Evolutionary conservation across 306 rosid species (phyloP).

Genomic region (Quercus aquifolioides): DNA sequence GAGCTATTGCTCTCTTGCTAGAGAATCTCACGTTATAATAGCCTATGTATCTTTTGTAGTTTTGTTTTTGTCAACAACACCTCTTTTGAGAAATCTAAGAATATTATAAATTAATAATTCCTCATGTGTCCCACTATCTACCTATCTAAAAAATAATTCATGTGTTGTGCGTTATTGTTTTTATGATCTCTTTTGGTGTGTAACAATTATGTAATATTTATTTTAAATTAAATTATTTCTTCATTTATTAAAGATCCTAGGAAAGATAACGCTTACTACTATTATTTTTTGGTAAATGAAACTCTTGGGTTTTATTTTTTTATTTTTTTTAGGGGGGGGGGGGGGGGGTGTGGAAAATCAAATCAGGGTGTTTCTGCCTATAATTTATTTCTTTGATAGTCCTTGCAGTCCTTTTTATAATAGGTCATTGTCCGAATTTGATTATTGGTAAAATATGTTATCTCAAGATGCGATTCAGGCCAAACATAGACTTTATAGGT

Average conservation of each 20-base stretch:
- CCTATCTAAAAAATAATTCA: no score
- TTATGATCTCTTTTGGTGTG: background rate
- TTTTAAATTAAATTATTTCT: background rate
- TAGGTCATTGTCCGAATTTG: background rate
- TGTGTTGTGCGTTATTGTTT: background rate
- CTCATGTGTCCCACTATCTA: background rate
- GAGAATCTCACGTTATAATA: constrained; percentile 49
- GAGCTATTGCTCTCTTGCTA: constrained; percentile 61
- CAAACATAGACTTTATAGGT: no score
- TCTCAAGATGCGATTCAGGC: no score
- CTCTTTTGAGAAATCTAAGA: constrained; percentile 14
- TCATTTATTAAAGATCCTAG: background rate
- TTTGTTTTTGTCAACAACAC: constrained; percentile 17
- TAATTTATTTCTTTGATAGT: background rate
- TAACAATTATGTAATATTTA: background rate
- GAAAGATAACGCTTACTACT: background rate
- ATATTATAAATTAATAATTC: background rate
- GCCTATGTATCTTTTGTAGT: constrained; percentile 35
- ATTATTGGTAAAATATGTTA: no score
- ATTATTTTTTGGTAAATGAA: background rate
- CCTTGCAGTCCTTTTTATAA: background rate
- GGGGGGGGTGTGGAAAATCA: background rate
- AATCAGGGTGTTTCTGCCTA: background rate
- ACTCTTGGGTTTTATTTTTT: background rate
- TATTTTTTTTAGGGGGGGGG: no score